Evolutionary conservation across 768 basidiomycete genomes (phyloP).

Genomic region (Lentinus brumalis): DNA sequence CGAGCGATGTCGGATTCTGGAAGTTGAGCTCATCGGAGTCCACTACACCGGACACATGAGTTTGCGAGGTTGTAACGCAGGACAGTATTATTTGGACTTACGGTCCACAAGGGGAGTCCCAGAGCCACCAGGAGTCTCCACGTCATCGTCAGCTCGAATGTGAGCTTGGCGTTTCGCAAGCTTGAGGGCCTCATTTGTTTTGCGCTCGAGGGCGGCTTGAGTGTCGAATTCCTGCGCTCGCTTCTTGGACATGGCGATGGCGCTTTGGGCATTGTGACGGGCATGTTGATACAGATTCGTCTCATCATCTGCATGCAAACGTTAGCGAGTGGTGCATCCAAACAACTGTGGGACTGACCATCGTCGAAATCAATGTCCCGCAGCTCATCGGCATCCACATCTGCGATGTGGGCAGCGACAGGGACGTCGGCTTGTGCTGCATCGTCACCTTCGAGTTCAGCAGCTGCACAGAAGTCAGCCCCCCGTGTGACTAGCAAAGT

Average conservation of each 20-base stretch:
- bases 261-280: conserved; percentile 85
- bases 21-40: conserved; percentile 98
- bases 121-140: conserved; percentile 28
- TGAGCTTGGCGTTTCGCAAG: conserved; percentile 59
- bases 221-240: conserved; percentile 86
- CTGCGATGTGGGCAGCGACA: conserved; percentile 58
- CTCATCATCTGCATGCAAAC: conserved; percentile 66
- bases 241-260: conserved; percentile 74
- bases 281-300: conserved; percentile 87
- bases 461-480: conserved; percentile 47
- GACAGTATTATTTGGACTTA: conserved; percentile 39
- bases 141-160: conserved; percentile 45
- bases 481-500: conserved; percentile 11
- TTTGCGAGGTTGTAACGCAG: not conserved
- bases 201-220: conserved; percentile 77
- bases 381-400: conserved; percentile 52
- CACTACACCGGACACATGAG: conserved; percentile 45
- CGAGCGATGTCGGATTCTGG: conserved; percentile 95
- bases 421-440: conserved; percentile 42
- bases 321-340: not conserved
- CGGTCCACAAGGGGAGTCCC: conserved; percentile 66
- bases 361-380: conserved; percentile 90
- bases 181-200: conserved; percentile 75
- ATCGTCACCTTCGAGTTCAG: conserved; percentile 71
- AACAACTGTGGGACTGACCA: conserved; percentile 51